Percentiles rank a stretch among this genome's conserved stretches.
Evolutionary conservation across 257 asterid species (phyloP).

Genomic region (Ballota nigra): DNA sequence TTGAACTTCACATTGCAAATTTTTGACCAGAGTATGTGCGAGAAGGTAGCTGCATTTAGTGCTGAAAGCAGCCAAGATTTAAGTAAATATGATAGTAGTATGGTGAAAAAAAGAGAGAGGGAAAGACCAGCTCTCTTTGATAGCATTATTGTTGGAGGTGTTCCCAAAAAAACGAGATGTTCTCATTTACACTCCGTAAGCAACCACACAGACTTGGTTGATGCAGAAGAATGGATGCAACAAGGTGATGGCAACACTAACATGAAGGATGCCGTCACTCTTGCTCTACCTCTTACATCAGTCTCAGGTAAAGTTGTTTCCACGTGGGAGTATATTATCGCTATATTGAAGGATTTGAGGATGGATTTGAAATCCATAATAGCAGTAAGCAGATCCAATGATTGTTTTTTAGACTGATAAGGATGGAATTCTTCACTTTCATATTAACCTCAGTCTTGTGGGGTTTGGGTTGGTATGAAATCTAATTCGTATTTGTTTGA

Average conservation of each 20-base stretch:
- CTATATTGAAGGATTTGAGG: background rate
- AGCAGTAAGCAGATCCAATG: background rate
- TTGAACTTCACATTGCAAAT: conserved; percentile 67
- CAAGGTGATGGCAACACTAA: conserved; percentile 34
- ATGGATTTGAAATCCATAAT: background rate
- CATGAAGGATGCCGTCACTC: conserved; percentile 39
- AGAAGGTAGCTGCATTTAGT: conserved; percentile 63
- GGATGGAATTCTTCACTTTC: background rate
- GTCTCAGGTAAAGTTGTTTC: conserved; percentile 43
- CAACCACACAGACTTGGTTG: conserved; percentile 20
- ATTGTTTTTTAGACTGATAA: background rate
- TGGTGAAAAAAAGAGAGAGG: conserved; percentile 56
- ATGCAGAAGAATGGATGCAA: conserved; percentile 31
- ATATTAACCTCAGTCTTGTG: background rate
- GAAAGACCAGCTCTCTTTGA: conserved; percentile 46
- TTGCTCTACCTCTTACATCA: conserved; percentile 50
- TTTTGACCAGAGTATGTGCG: conserved; percentile 71
- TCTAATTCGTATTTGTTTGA: background rate
- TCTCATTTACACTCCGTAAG: conserved; percentile 37
- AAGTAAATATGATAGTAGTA: conserved; percentile 31
- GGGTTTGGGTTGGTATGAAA: background rate
- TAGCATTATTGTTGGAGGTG: conserved; percentile 44
- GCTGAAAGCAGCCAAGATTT: conserved; percentile 60
- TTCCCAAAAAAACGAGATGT: conserved; percentile 67
- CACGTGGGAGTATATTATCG: background rate